Conservation (phyloP, 768 basidiomycete species). For the Tephrocybe rancida region DNA sequence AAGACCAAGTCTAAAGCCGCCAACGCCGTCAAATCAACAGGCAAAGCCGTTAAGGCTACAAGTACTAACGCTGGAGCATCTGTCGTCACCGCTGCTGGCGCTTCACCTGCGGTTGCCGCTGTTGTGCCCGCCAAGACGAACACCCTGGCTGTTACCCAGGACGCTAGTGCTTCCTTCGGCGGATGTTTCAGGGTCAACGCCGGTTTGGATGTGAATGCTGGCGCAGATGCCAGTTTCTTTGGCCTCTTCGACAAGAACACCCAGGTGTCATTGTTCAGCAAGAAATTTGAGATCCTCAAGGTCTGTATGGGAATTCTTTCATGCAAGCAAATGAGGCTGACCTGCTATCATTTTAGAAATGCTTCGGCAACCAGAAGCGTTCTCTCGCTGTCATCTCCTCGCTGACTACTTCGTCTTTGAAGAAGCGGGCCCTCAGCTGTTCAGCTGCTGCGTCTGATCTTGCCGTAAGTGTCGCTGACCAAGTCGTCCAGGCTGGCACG, state of each 20-base stretch:
- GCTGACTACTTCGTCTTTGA: not conserved
- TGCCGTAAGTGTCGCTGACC: conserved; percentile 7
- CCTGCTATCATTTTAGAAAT: conserved; percentile 17
- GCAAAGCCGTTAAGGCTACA: not conserved
- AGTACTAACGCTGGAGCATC: not conserved
- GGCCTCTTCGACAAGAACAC: conserved; percentile 28
- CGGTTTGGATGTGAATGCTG: conserved; percentile 31
- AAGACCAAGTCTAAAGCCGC: not conserved
- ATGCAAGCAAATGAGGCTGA: not conserved
- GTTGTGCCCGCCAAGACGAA: conserved; percentile 2
- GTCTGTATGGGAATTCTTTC: conserved; percentile 16
- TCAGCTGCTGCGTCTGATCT: not conserved
- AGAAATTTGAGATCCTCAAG: conserved; percentile 34
- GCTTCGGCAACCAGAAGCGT: conserved; percentile 21
- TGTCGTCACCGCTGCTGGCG: not conserved
- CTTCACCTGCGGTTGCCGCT: not conserved
- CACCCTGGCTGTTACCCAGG: conserved; percentile 1
- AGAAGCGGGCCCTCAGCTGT: conserved; percentile 16
- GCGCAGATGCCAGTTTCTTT: conserved; percentile 33
- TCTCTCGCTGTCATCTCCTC: conserved; percentile 9
- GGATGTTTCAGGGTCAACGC: conserved; percentile 36
- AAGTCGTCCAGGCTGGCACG: conserved; percentile 13
- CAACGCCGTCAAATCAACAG: not conserved
- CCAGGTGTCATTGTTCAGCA: conserved; percentile 28
- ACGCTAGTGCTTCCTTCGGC: conserved; percentile 23